Evolutionary conservation across 2,329 filamentous ascomycete species (phyloP), one percentile per base, ranked within the genome.

Genomic region (Cordyceps cicadae): DNA sequence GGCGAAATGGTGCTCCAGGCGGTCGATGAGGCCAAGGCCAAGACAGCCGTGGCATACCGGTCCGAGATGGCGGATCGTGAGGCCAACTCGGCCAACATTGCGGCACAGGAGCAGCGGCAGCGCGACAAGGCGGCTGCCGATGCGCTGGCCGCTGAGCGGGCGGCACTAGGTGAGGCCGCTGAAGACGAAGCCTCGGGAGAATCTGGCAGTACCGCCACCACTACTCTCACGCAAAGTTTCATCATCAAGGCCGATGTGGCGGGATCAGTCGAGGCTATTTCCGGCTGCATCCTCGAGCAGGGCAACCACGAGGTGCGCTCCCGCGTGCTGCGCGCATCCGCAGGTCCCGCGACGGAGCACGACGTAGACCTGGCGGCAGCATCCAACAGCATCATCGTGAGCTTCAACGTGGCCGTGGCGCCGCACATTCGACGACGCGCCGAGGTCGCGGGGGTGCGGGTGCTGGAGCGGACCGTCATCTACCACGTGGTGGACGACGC

Each of bases 191-290:
- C 71, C 2, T 68, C 72, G 1, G 75, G 75, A 29, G 67, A 37
- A 14, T 11, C 34, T 11, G 34, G 34, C 34, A 37, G 29, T 9
- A 41, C 37, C 15, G 37, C 39, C 39, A n/a, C 72, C 39, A 77
- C 79, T 9, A 74, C 81, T 8, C 78, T 79, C 55, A 76, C 81
- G 17, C 81, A 96, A 53, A 88, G 88, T 67, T 94, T 97, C 73
- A 85, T 94, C 62, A 80, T 99, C 76, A 96, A 95, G 74, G 92
- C 87, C 59, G 94, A 99, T 68, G 94, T 97, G 19, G 89, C 88
- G 63, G 94, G 94, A 43, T 97, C 93, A 0, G 92, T 92, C 0
- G 94, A 99, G 76, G 94, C 94, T 2, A 88, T 97, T 3, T 80
- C 87, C 63, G 87, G 90, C 54, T 87, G 88, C 9, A 81, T 99